Evolutionary conservation across 2,329 filamentous ascomycete species (phyloP), one percentile per base, ranked within the genome.

Genomic region (Corinectria fuckeliana): DNA sequence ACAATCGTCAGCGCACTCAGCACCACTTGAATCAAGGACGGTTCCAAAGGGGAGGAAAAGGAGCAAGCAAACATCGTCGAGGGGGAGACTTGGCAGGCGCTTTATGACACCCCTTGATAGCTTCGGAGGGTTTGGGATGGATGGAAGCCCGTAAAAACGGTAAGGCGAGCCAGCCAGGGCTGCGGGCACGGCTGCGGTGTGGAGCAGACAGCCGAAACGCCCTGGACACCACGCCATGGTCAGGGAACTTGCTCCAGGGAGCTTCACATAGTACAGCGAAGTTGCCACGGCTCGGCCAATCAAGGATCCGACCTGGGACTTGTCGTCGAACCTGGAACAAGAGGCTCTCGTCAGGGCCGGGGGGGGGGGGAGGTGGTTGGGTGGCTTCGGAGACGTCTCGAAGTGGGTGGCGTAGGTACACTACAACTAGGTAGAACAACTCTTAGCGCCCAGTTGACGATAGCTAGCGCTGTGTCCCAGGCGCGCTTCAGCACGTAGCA

Each of bases 1-100:
- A 47, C 25, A 25, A 30, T 34, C 47, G 49, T 34, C 42, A 51
- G 39, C 28, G 21, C 32, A 36, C 25, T 45, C 32, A 16, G 30
- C 26, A 36, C 23, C 20, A 38, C 25, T 32, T 48, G 16, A 26
- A 47, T 48, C 6, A 30, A 49, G 32, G 18, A 36, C 28, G 16
- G 34, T 76, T 75, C 74, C 73, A 32, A 44, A 54, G 34, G 38
- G 44, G 34, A 48, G 45, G 41, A 50, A 45, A 59, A 57, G n/a
- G 58, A 36, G 45, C 47, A 58, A 51, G 42, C 45, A 50, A 38
- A 41, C 39, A 47, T 21, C 8, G 13, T 26, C 20, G 2, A 16
- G 30, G 38, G 26, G 42, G 36, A 16, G 39, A n/a, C 36, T 45
- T 39, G 50, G 44, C 30, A 39, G 26, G 34, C 36, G 34, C 41